Percentiles rank a stretch among this genome's conserved stretches.
Conservation (phyloP, 768 basidiomycete species). For the Cystobasidium ongulense region DNA sequence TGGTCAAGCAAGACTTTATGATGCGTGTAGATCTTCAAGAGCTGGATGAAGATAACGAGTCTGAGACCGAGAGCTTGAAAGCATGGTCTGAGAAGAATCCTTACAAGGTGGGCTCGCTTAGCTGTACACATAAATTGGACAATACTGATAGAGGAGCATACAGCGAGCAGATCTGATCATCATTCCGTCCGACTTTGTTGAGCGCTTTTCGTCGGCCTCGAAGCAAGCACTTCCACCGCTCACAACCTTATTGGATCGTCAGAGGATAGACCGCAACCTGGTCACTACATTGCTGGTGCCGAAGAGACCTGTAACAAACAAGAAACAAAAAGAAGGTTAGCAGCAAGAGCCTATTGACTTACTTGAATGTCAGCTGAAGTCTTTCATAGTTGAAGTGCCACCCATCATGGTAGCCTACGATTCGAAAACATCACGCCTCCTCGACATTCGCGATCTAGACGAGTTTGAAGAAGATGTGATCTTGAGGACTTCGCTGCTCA, state of each 20-base stretch:
- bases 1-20: not conserved
- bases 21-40: constrained; percentile 3
- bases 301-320: not conserved
- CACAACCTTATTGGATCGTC: constrained; percentile 9
- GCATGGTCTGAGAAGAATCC: constrained; percentile 25
- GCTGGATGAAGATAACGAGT: constrained; percentile 9
- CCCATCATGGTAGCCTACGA: constrained; percentile 21
- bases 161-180: constrained; percentile 22
- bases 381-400: not conserved
- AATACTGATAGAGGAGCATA: not conserved
- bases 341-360: not conserved
- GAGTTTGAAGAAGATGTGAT: constrained; percentile 26
- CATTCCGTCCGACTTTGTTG: constrained; percentile 14
- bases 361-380: not conserved
- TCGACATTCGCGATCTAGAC: constrained; percentile 23
- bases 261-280: constrained; percentile 16
- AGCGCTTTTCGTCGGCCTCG: not conserved
- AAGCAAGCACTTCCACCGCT: constrained; percentile 4
- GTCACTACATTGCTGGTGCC: constrained; percentile 9
- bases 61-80: constrained; percentile 11
- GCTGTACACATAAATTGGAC: not conserved
- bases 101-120: constrained; percentile 6
- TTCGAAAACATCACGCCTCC: constrained; percentile 8
- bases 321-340: constrained; percentile 25
- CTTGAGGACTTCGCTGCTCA: not conserved